Conservation (phyloP, 345 rosid genomes). For the Syzygium aromaticum region DNA sequence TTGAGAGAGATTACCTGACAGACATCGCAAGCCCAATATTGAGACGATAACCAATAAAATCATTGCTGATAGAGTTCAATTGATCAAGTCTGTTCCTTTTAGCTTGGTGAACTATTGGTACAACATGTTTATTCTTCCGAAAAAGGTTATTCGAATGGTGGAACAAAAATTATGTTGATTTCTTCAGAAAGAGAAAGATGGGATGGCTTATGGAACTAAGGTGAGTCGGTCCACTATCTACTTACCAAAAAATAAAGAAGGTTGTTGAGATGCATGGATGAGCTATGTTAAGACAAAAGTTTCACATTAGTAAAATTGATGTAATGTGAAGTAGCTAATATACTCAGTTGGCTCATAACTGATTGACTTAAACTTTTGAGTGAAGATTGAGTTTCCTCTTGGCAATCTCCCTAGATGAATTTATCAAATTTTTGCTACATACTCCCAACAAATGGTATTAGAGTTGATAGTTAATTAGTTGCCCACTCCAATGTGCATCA, state of each 20-base stretch:
- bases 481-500: too few species aligned
- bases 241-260: not conserved
- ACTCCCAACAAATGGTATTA: too few species aligned
- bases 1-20: not conserved
- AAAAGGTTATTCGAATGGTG: not conserved
- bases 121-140: not conserved
- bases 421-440: too few species aligned
- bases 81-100: not conserved
- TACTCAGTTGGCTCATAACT: too few species aligned
- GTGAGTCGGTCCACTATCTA: accelerated
- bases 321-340: too few species aligned
- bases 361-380: too few species aligned
- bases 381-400: too few species aligned
- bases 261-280: too few species aligned
- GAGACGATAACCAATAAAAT: not conserved
- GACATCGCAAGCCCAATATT: not conserved
- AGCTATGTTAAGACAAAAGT: too few species aligned
- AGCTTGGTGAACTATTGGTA: not conserved
- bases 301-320: too few species aligned
- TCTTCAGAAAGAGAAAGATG: not conserved
- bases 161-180: not conserved
- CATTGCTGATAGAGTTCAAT: not conserved
- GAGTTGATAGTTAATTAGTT: too few species aligned
- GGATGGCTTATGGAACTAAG: not conserved
- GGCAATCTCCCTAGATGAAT: too few species aligned